Percentiles rank a stretch among this genome's conserved stretches.
phyloP scores from a whole-genome alignment of 2,329 filamentous ascomycete species.

The Ophiosphaerella korrae region DNA sequence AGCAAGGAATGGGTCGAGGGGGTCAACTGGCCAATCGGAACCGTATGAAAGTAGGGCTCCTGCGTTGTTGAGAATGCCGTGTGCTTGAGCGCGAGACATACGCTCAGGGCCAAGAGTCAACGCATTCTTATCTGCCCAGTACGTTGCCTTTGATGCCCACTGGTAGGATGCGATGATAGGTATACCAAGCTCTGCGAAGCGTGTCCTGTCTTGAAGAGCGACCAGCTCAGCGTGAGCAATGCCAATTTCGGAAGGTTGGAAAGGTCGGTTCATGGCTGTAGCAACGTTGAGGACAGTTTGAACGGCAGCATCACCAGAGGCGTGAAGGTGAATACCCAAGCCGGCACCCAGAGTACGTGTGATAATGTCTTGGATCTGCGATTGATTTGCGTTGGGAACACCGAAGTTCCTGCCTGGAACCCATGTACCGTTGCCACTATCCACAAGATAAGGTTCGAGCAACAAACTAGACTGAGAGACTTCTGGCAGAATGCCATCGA shows the following conservation, averaged over 20 bases:
- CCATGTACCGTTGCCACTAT: slow-evolving; percentile 4
- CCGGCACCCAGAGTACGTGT: slow-evolving; percentile 1
- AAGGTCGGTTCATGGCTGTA: background rate
- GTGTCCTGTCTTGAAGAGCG: background rate
- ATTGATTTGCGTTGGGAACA: slow-evolving; percentile 1
- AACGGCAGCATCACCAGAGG: slow-evolving; percentile 1
- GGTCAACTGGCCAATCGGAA: slow-evolving; percentile 6
- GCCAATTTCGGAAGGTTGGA: background rate
- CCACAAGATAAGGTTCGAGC: slow-evolving; percentile 1
- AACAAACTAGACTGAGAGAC: background rate
- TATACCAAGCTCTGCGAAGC: slow-evolving; percentile 1
- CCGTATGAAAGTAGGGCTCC: slow-evolving; percentile 4
- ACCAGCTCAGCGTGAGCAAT: no score
- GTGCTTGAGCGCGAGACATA: background rate
- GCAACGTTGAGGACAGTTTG: slow-evolving; percentile 1
- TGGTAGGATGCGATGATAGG: slow-evolving; percentile 2
- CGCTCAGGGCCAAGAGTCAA: background rate
- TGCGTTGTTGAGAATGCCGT: background rate
- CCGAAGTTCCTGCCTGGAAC: slow-evolving; percentile 3
- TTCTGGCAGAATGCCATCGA: slow-evolving; percentile 2
- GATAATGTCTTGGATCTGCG: background rate
- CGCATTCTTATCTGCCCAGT: background rate
- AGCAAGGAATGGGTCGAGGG: slow-evolving; percentile 5
- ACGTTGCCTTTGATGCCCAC: slow-evolving; percentile 1
- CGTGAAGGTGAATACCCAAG: slow-evolving; percentile 3